These are phyloP conservation scores for Aegilops sharonensis DNA, from an alignment of 176 grass and related monocot genomes.

Conservation along the genomic window DNA sequence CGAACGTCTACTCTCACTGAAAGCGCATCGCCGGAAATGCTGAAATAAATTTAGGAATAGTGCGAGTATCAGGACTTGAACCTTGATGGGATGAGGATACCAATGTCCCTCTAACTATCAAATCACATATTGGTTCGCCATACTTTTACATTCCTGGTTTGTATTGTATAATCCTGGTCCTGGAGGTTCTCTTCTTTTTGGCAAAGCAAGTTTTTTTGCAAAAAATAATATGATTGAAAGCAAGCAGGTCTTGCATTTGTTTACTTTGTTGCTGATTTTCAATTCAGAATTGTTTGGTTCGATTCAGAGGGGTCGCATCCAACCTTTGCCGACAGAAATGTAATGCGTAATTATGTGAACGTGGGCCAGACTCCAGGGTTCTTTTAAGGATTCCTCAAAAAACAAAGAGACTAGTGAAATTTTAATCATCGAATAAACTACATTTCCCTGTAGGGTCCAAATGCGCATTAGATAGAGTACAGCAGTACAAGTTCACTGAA, in stretches of 20 bases:
- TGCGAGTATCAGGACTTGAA: too few relatives aligned
- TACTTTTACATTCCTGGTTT: background rate
- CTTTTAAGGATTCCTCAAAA: background rate
- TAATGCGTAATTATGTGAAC: background rate
- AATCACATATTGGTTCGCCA: too few relatives aligned
- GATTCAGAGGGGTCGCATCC: background rate
- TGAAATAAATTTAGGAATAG: too few relatives aligned
- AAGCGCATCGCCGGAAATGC: too few relatives aligned
- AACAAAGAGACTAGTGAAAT: background rate
- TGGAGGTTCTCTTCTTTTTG: background rate
- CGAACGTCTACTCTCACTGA: too few relatives aligned
- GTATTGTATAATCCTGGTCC: conserved; percentile 6
- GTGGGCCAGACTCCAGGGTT: background rate
- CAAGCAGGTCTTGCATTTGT: background rate
- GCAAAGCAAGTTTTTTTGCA: conserved; percentile 1
- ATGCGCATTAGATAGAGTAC: background rate
- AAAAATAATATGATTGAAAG: background rate
- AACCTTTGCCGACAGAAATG: background rate
- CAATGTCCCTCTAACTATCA: too few relatives aligned
- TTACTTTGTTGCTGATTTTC: background rate
- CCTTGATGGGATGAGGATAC: too few relatives aligned
- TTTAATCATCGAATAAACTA: too few relatives aligned
- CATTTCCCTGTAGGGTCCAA: background rate
- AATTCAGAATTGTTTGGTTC: background rate
- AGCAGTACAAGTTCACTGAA: background rate